Conservation (phyloP, 164 flowering plant species). For the Kingdonia uniflora region DNA sequence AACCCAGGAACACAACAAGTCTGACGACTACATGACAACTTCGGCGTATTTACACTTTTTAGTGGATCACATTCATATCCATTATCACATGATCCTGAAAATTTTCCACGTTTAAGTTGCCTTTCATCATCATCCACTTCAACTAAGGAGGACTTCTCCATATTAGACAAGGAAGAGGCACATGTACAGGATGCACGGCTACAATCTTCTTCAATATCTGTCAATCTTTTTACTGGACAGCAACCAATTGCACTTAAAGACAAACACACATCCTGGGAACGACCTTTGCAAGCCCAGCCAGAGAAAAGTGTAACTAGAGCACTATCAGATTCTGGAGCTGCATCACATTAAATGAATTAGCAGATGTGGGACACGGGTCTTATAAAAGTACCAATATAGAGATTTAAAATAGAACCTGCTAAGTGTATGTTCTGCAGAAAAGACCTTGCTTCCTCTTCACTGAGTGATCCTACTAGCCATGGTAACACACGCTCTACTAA, state of each 20-base stretch:
- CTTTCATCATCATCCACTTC: conserved; percentile 25
- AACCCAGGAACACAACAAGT: conserved; percentile 81
- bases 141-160: conserved; percentile 7
- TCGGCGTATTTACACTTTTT: conserved; percentile 16
- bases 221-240: conserved; percentile 37
- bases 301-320: conserved; percentile 80
- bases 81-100: conserved; percentile 16
- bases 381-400: neutral
- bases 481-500: conserved; percentile 84
- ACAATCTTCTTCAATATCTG: conserved; percentile 17
- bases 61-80: conserved; percentile 8
- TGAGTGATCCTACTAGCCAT: conserved; percentile 70
- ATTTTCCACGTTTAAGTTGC: conserved; percentile 38
- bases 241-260: conserved; percentile 49
- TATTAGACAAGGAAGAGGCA: conserved; percentile 19
- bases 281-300: conserved; percentile 98
- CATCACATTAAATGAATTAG: conserved; percentile 13
- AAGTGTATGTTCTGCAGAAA: conserved; percentile 73
- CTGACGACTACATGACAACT: conserved; percentile 29
- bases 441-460: conserved; percentile 56
- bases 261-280: conserved; percentile 40
- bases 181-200: conserved; percentile 23
- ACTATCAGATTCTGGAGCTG: conserved; percentile 82
- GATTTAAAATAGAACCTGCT: conserved; percentile 51
- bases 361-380: neutral